phyloP scores from a whole-genome alignment of 2,329 filamentous ascomycete genomes.

The Monilinia fructigena region DNA sequence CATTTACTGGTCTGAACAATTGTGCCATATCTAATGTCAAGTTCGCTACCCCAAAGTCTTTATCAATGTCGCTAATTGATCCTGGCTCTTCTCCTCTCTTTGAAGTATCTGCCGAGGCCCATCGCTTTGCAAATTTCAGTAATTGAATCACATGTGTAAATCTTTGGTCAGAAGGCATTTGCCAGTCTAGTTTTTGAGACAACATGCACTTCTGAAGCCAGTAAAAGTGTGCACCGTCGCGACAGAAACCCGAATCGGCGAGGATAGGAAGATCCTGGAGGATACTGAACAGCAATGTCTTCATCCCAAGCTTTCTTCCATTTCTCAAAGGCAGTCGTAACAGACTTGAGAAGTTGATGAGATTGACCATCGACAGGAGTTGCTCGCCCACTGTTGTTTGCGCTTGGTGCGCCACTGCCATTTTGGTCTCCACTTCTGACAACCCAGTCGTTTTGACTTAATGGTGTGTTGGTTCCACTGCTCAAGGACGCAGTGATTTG shows the following conservation, averaged over 20 bases:
- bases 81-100: constrained; percentile 66
- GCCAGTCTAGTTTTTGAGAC: constrained; percentile 57
- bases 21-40: constrained; percentile 70
- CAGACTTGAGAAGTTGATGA: constrained; percentile 48
- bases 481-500: constrained; percentile 26
- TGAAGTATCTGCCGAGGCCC: constrained; percentile 62
- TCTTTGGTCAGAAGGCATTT: constrained; percentile 56
- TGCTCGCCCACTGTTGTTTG: constrained; percentile 47
- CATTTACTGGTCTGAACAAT: constrained; percentile 62
- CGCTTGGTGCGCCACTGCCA: constrained; percentile 45
- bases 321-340: constrained; percentile 60
- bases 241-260: constrained; percentile 68
- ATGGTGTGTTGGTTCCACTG: constrained; percentile 54
- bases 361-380: constrained; percentile 46
- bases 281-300: constrained; percentile 68
- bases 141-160: constrained; percentile 60
- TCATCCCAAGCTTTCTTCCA: constrained; percentile 72
- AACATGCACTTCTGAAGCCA: constrained; percentile 68
- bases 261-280: constrained; percentile 51
- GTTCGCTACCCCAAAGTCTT: constrained; percentile 61
- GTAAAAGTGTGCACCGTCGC: constrained; percentile 71
- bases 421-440: constrained; percentile 45
- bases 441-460: constrained; percentile 60
- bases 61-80: constrained; percentile 66
- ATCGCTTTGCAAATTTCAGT: constrained; percentile 58